phyloP scores from a whole-genome alignment of 2,329 filamentous ascomycete genomes.

The Neurospora crassa region DNA sequence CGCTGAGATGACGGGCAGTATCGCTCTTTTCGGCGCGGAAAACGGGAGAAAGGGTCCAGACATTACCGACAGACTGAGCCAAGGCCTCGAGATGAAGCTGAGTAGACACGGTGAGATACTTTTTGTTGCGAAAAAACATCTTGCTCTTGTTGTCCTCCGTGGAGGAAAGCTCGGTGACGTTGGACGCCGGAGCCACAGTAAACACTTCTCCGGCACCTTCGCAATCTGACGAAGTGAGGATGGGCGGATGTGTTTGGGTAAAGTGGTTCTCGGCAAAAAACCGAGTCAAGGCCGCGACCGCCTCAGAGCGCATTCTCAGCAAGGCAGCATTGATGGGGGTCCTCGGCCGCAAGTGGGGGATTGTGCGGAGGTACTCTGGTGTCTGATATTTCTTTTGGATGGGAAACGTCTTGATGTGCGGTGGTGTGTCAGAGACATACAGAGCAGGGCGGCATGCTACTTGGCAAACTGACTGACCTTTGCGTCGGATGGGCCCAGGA shows the following conservation, averaged over 20 bases:
- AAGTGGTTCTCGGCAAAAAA: constrained; percentile 67
- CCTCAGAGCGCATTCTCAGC: constrained; percentile 72
- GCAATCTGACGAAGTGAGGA: constrained; percentile 94
- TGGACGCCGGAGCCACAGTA: constrained; percentile 43
- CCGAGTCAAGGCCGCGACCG: constrained; percentile 60
- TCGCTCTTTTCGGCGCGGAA: constrained; percentile 92
- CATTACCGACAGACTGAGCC: constrained; percentile 76
- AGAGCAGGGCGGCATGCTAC: constrained; percentile 15
- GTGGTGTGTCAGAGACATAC: constrained; percentile 4
- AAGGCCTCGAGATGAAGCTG: constrained; percentile 92
- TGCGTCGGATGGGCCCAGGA: constrained; percentile 71
- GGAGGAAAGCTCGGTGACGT: constrained; percentile 19
- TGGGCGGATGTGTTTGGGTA: constrained; percentile 79
- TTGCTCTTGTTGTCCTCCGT: constrained; percentile 12
- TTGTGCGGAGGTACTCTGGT: constrained; percentile 74
- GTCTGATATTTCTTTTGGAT: constrained; percentile 96
- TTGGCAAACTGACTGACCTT: constrained; percentile 45
- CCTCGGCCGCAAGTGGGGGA: constrained; percentile 79
- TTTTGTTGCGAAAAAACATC: constrained; percentile 73
- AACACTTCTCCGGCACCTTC: constrained; percentile 96
- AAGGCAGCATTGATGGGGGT: constrained; percentile 73
- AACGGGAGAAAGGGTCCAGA: constrained; percentile 89
- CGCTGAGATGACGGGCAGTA: constrained; percentile 85
- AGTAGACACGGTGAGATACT: constrained; percentile 91
- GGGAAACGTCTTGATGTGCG: constrained; percentile 62